Evolutionary conservation across 164 flowering plant species (phyloP).

Genomic region (Magnolia sinica): DNA sequence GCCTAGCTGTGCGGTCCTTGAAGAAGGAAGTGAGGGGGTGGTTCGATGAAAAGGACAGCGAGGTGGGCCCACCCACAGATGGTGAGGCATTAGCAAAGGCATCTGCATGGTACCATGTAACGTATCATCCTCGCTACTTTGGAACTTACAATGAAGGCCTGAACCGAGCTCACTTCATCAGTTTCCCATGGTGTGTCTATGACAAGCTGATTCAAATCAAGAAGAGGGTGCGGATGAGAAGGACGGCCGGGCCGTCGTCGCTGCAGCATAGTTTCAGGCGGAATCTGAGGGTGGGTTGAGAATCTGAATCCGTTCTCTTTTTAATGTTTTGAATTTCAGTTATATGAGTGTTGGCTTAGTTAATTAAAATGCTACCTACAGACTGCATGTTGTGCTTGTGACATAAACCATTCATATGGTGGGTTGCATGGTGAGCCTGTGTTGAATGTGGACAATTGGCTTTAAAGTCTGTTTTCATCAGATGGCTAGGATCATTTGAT

Average conservation of each 20-base stretch:
- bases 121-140: conserved; percentile 69
- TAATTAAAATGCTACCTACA: no score
- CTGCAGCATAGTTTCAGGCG: not conserved
- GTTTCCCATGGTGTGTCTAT: conserved; percentile 87
- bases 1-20: conserved; percentile 55
- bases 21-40: conserved; percentile 69
- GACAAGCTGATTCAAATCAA: conserved; percentile 71
- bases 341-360: no score
- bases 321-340: not conserved
- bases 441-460: no score
- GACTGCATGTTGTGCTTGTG: no score
- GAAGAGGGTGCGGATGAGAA: conserved; percentile 6
- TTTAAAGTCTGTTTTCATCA: no score
- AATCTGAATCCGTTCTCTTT: no score
- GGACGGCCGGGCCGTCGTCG: not conserved
- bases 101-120: conserved; percentile 89
- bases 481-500: no score
- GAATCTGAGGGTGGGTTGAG: conserved; percentile 1
- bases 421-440: no score
- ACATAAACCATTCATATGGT: no score
- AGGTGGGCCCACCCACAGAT: conserved; percentile 1
- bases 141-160: conserved; percentile 52
- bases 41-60: conserved; percentile 41
- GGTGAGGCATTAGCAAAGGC: conserved; percentile 57
- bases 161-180: conserved; percentile 61